Conservation (phyloP, 2,329 filamentous ascomycete species). For the Talaromyces sp. region DNA sequence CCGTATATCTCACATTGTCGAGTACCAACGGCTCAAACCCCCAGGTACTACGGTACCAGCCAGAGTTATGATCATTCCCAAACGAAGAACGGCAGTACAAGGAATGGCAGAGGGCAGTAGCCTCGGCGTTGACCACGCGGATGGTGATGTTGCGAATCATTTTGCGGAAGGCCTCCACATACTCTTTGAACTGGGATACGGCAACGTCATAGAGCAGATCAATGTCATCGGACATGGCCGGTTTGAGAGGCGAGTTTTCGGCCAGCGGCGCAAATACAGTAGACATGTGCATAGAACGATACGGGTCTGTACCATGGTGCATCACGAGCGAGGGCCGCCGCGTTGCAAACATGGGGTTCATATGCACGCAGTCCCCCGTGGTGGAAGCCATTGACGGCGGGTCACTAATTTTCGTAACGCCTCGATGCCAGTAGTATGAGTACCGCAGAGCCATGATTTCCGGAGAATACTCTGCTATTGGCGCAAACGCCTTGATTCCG, state of each 20-base stretch:
- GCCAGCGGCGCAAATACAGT: conserved; percentile 39
- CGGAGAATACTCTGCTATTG: conserved; percentile 19
- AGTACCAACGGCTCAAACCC: conserved; percentile 37
- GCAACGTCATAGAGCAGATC: conserved; percentile 10
- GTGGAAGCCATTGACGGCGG: conserved; percentile 11
- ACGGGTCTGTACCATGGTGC: conserved; percentile 49
- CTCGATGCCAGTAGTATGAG: conserved; percentile 25
- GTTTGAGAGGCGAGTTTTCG: conserved; percentile 35
- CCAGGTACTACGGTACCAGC: conserved; percentile 12
- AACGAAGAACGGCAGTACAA: conserved; percentile 41
- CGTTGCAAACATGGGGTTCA: conserved; percentile 46
- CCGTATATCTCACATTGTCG: conserved; percentile 23
- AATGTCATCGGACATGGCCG: background rate
- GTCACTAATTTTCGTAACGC: conserved; percentile 12
- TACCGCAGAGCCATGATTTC: conserved; percentile 14
- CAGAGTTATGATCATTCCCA: background rate
- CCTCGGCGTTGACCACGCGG: conserved; percentile 48
- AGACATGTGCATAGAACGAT: conserved; percentile 56
- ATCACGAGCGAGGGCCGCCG: conserved; percentile 32
- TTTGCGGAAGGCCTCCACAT: conserved; percentile 18
- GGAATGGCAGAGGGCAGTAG: conserved; percentile 49
- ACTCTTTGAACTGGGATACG: conserved; percentile 20
- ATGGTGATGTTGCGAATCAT: conserved; percentile 32
- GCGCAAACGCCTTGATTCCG: conserved; percentile 19
- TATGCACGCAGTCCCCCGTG: conserved; percentile 8